Conservation (phyloP, 2,329 filamentous ascomycete species). For the Coleophoma cylindrospora region DNA sequence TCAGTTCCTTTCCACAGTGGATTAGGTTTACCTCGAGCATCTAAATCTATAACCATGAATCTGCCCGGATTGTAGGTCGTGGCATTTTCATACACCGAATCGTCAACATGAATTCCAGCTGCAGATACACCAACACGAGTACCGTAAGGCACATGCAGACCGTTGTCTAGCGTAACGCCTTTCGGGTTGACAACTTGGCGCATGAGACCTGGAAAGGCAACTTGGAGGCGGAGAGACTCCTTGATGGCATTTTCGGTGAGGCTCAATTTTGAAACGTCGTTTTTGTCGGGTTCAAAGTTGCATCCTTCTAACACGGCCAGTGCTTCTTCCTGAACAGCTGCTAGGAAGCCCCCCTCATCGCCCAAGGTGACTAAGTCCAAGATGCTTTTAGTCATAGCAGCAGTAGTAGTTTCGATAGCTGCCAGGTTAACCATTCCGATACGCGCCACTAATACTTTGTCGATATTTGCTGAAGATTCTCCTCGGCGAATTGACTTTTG, state of each 20-base stretch:
- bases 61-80: neutral
- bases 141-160: neutral
- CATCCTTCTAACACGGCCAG: neutral
- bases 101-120: neutral
- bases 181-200: constrained; percentile 1
- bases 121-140: constrained; percentile 1
- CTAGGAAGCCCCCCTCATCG: neutral
- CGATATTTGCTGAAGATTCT: constrained; percentile 1
- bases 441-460: neutral
- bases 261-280: neutral
- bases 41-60: neutral
- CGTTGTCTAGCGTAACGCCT: constrained; percentile 1
- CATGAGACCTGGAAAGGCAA: constrained; percentile 1
- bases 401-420: constrained; percentile 1
- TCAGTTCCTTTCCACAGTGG: constrained; percentile 1
- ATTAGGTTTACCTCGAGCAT: constrained; percentile 1
- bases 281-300: neutral
- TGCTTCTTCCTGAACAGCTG: neutral
- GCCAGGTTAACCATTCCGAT: neutral
- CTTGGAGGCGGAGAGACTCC: neutral
- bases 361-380: constrained; percentile 1
- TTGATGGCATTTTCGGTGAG: neutral
- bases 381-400: constrained; percentile 1
- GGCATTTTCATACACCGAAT: neutral
- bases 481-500: constrained; percentile 1